Conservation (phyloP, 2,329 filamentous ascomycete species). For the Septoria linicola region DNA sequence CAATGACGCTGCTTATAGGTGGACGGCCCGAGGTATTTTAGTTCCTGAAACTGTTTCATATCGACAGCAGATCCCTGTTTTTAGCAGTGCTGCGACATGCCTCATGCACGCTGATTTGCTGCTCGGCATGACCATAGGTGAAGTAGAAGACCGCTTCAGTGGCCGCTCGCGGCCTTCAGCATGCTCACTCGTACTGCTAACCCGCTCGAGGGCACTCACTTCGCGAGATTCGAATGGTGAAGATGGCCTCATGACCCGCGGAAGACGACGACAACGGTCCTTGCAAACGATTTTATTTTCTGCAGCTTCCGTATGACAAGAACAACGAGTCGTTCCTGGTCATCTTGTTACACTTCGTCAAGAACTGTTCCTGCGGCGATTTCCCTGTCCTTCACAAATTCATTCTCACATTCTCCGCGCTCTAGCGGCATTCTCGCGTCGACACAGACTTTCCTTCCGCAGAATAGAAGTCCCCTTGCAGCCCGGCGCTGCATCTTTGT, state of each 20-base stretch:
- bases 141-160: conserved; percentile 1
- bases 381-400: background rate
- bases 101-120: conserved; percentile 7
- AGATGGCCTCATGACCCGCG: background rate
- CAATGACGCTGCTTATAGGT: too few relatives aligned
- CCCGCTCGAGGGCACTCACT: background rate
- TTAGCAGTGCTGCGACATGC: background rate
- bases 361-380: background rate
- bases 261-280: background rate
- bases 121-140: conserved; percentile 1
- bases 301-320: background rate
- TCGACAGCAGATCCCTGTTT: conserved; percentile 2
- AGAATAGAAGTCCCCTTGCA: conserved; percentile 15
- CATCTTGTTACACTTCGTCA: conserved; percentile 16
- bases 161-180: background rate
- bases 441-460: background rate
- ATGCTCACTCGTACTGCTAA: background rate
- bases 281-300: background rate
- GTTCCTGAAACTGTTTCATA: conserved; percentile 7
- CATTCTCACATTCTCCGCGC: background rate
- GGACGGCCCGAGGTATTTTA: background rate
- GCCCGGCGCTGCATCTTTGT: conserved; percentile 16
- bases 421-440: background rate
- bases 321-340: too few relatives aligned
- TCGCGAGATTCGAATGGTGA: background rate